Conservation (phyloP, 257 asterid species). For the Marsdenia floribunda region DNA sequence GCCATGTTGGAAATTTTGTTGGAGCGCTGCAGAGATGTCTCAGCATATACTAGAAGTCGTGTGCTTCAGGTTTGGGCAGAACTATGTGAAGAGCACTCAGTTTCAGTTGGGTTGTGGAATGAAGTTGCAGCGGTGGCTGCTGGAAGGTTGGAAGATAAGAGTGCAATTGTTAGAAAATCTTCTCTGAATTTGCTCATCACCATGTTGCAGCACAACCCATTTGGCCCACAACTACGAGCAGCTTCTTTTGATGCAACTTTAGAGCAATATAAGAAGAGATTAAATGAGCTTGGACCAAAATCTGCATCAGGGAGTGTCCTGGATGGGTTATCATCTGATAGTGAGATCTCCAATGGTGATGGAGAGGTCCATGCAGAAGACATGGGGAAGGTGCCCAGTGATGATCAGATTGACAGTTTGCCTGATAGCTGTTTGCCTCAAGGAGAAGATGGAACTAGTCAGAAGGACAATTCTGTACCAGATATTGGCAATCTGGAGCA, state of each 20-base stretch:
- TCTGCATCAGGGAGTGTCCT: constrained; percentile 31
- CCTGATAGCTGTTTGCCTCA: constrained; percentile 60
- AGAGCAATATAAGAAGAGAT: constrained; percentile 83
- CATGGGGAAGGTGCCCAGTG: constrained; percentile 29
- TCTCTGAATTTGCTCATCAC: constrained; percentile 85
- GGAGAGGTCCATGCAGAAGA: constrained; percentile 52
- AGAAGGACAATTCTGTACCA: constrained; percentile 61
- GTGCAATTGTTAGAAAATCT: constrained; percentile 96
- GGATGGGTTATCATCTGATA: constrained; percentile 41
- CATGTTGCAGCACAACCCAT: constrained; percentile 98
- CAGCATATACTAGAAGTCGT: constrained; percentile 97
- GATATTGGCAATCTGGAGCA: constrained; percentile 94
- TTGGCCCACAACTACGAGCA: constrained; percentile 89
- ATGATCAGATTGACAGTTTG: constrained; percentile 46
- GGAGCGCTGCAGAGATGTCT: constrained; percentile 95
- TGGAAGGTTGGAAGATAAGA: constrained; percentile 94
- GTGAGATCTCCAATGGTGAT: constrained; percentile 47
- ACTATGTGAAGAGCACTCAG: constrained; percentile 83
- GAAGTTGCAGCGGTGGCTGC: constrained; percentile 91
- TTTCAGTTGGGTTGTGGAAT: constrained; percentile 94
- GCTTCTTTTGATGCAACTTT: constrained; percentile 92
- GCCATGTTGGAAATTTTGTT: constrained; percentile 93
- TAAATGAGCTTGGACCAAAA: constrained; percentile 61
- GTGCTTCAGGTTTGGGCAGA: constrained; percentile 99
- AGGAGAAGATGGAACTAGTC: constrained; percentile 31